phyloP scores from a whole-genome alignment of 2,329 filamentous ascomycete species.

The Paracamarosporium sp. region DNA sequence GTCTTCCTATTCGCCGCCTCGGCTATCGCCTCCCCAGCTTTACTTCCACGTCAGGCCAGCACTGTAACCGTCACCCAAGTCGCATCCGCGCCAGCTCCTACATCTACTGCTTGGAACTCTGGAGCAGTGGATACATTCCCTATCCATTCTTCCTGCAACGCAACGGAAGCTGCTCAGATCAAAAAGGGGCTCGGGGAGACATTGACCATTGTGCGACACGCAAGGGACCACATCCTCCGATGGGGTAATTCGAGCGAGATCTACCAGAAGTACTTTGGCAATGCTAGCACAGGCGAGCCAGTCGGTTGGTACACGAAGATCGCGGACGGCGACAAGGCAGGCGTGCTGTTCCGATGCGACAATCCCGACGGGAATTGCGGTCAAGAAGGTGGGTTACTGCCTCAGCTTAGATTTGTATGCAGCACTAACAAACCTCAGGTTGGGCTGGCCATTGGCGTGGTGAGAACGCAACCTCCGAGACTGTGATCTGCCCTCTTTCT shows the following conservation, averaged over 20 bases:
- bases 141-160: slow-evolving; percentile 72
- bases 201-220: slow-evolving; percentile 64
- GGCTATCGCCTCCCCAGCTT: slow-evolving; percentile 33
- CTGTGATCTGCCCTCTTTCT: slow-evolving; percentile 71
- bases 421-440: slow-evolving; percentile 46
- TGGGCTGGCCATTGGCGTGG: slow-evolving; percentile 75
- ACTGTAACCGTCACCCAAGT: slow-evolving; percentile 31
- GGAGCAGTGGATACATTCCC: slow-evolving; percentile 52
- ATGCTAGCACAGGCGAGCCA: slow-evolving; percentile 62
- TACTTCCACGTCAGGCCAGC: slow-evolving; percentile 23
- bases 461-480: slow-evolving; percentile 68
- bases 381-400: slow-evolving; percentile 29
- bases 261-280: slow-evolving; percentile 72
- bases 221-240: slow-evolving; percentile 66
- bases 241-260: slow-evolving; percentile 65
- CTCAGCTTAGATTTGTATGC: not conserved
- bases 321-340: slow-evolving; percentile 62
- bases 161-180: slow-evolving; percentile 65
- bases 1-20: slow-evolving; percentile 34
- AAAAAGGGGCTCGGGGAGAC: slow-evolving; percentile 65
- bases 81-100: slow-evolving; percentile 20
- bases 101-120: slow-evolving; percentile 36
- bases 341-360: slow-evolving; percentile 71
- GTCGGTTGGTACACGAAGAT: slow-evolving; percentile 70
- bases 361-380: slow-evolving; percentile 70